A percentile compares a stretch with the other conserved stretches of the same genome.
These are phyloP conservation scores for Pseudogymnoascus sp. DNA, from an alignment of 2,329 filamentous ascomycete genomes.

Conservation along the genomic window DNA sequence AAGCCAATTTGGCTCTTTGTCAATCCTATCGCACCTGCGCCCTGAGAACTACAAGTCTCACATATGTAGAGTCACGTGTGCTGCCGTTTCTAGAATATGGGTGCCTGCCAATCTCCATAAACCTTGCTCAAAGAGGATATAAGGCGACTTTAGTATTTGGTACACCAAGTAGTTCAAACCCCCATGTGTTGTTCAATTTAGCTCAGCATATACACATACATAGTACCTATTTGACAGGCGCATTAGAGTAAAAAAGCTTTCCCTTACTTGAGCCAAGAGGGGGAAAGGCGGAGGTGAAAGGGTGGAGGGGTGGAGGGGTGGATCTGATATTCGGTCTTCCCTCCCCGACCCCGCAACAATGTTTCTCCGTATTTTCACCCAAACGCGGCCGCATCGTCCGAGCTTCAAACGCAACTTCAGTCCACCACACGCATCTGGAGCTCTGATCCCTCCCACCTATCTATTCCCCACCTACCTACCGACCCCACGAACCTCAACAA, in stretches of 20 bases:
- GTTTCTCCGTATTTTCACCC: background rate
- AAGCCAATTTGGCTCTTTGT: constrained; percentile 3
- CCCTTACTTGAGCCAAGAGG: background rate
- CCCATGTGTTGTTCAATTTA: background rate
- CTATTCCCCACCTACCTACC: background rate
- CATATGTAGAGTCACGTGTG: background rate
- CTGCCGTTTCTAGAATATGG: background rate
- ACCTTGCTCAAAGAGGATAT: background rate
- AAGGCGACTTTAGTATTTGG: background rate
- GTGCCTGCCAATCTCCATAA: background rate
- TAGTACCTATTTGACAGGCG: background rate
- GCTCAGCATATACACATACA: background rate
- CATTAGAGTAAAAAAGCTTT: background rate
- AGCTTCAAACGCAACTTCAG: background rate
- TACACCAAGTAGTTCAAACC: background rate
- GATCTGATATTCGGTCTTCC: background rate
- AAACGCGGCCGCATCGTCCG: background rate
- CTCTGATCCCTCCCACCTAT: constrained; percentile 1
- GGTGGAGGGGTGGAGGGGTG: background rate
- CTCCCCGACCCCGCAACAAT: background rate
- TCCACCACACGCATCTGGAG: background rate
- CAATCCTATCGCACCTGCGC: background rate
- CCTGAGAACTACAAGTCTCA: background rate
- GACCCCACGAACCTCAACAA: background rate
- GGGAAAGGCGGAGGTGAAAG: background rate